Percentiles rank a stretch among this genome's conserved stretches.
phyloP scores from a whole-genome alignment of 73 alveolate genomes.

The Blepharisma stoltei region DNA sequence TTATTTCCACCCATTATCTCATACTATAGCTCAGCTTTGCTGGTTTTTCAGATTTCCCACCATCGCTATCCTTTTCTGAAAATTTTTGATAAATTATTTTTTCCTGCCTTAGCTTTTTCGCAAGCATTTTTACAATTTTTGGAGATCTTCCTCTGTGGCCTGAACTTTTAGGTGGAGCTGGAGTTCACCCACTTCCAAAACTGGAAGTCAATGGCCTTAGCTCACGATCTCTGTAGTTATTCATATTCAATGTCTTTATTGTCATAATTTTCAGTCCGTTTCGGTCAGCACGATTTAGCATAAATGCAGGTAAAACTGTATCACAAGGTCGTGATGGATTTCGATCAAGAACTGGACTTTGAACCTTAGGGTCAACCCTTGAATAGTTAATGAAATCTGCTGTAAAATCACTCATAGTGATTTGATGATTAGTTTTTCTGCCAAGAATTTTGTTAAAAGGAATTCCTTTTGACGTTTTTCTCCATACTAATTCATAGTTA shows the following conservation, averaged over 20 bases:
- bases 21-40: no score
- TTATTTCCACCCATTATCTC: no score
- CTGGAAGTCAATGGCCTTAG: not conserved
- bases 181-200: not conserved
- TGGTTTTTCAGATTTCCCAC: no score
- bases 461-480: not conserved
- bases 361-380: not conserved
- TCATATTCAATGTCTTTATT: not conserved
- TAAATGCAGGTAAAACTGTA: not conserved
- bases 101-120: not conserved
- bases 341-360: not conserved
- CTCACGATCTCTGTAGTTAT: not conserved
- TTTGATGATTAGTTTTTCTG: not conserved
- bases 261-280: not conserved
- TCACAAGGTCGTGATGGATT: not conserved
- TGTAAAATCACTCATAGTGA: not conserved
- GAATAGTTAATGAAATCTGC: not conserved
- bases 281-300: not conserved
- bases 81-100: no score
- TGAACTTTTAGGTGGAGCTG: not conserved
- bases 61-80: no score
- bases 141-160: not conserved
- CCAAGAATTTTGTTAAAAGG: not conserved
- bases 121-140: not conserved
- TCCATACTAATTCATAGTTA: not conserved